Evolutionary conservation across 1,284 basidiomycete genomes (phyloP), one percentile per base, ranked within the genome.

Genomic region (Ustilago trichophora): DNA sequence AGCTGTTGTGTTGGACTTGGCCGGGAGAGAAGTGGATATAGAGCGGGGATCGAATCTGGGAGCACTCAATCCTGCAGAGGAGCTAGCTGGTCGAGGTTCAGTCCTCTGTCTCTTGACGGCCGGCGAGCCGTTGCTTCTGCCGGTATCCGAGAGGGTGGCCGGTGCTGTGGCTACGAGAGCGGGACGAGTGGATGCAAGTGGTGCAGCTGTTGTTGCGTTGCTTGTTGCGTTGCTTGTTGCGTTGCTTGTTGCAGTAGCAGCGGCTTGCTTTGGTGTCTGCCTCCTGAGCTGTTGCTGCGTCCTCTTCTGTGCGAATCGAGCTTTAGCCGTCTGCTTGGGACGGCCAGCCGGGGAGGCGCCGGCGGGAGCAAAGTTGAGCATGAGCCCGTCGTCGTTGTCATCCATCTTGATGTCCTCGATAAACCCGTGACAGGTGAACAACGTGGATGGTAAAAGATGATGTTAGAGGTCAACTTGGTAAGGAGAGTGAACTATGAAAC

Each of bases 361-460:
- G 12, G 68, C 55, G 11, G 76, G 54, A 8, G 77, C 78, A 58
- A 80, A 76, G 51, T 80, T 79, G 54, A 80, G 72, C 57, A 80
- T 59, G 31, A 80, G 62, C 40, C 73, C 73, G 62, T 76, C 73
- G 46, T 78, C 78, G 44, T 74, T 66, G 50, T 72, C 70, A 49
- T 76, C 74, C 74, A 76, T 76, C 46, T 49, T 71, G 48, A n/a
- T 8, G 38, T 27, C 15, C 16, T 15, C 21, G 16, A 12, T n/a
- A 12, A 6, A 34, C n/a, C n/a, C 6, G 32, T 34, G 32, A 34
- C n/a, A 8, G 32, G n/a, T 13, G 32, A 6, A 34, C 32, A 34
- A 16, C 6, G 6, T 34, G 8, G 7, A 34, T 16, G 32, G n/a
- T 34, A 6, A 18, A 36, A 4, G 4, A 9, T n/a, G 34, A 36